These are phyloP conservation scores for Rhododendron griersonianum DNA, from an alignment of 148 eudicot genomes.

Conservation along the genomic window DNA sequence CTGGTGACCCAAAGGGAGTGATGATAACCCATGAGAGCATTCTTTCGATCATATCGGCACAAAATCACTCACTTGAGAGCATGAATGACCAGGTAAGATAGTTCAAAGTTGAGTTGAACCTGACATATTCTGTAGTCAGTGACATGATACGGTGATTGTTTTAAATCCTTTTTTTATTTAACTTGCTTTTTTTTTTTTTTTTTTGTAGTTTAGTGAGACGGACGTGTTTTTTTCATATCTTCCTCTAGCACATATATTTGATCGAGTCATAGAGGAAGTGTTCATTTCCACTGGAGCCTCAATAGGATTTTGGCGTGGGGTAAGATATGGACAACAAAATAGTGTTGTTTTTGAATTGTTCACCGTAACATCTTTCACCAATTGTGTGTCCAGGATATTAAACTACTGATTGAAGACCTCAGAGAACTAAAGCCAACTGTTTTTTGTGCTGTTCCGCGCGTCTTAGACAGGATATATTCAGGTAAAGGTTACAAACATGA, in stretches of 20 bases:
- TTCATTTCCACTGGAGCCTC: constrained; percentile 78
- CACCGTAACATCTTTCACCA: neutral
- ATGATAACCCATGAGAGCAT: constrained; percentile 78
- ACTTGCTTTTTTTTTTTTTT: neutral
- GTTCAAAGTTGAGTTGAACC: neutral
- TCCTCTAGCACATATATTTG: constrained; percentile 97
- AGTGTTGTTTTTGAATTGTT: neutral
- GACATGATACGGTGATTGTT: neutral
- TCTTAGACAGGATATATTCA: constrained; percentile 81
- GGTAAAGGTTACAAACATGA: constrained; percentile 31
- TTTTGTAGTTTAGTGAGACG: constrained; percentile 45
- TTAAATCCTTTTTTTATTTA: neutral
- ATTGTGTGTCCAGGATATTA: constrained; percentile 60
- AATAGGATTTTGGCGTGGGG: constrained; percentile 98
- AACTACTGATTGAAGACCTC: constrained; percentile 71
- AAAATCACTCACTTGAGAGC: constrained; percentile 62
- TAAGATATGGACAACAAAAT: constrained; percentile 26
- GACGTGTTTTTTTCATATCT: constrained; percentile 89
- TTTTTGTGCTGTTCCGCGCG: constrained; percentile 93
- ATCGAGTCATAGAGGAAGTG: constrained; percentile 80
- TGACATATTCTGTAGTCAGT: neutral
- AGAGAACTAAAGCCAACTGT: constrained; percentile 75
- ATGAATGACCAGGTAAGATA: constrained; percentile 65
- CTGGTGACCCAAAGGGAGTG: constrained; percentile 98
- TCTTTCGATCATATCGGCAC: constrained; percentile 75